Conservation (phyloP, 495 filamentous ascomycete species). For the Neurospora sp. region DNA sequence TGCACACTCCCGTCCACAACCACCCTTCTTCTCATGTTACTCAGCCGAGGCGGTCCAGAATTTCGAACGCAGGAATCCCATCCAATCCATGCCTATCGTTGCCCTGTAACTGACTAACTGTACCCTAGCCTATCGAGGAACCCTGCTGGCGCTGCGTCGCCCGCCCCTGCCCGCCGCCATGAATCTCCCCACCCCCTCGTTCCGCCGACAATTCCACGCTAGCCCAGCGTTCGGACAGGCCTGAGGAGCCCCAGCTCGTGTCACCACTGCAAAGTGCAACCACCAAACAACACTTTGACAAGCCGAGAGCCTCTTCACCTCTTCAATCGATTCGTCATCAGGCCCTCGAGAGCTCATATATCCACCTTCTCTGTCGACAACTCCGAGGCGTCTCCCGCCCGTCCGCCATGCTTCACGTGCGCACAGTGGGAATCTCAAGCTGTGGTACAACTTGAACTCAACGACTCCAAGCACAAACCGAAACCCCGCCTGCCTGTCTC, state of each 20-base stretch:
- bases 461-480: neutral
- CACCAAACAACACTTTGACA: neutral
- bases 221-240: neutral
- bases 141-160: neutral
- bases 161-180: neutral
- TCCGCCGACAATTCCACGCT: neutral
- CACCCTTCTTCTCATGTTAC: neutral
- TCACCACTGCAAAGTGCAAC: neutral
- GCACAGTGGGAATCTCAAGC: neutral
- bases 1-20: neutral
- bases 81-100: neutral
- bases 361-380: neutral
- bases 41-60: neutral
- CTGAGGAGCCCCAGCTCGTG: neutral
- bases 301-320: neutral
- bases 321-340: neutral
- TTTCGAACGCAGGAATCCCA: neutral
- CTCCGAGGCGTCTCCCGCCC: neutral
- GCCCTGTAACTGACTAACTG: neutral
- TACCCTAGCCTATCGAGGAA: neutral
- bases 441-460: neutral
- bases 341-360: neutral
- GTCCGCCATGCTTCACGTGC: neutral
- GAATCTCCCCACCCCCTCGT: neutral
- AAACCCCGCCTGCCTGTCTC: neutral